Evolutionary conservation across 306 rosid species (phyloP), one percentile per base, ranked within the genome.

Genomic region (Albizia julibrissin): DNA sequence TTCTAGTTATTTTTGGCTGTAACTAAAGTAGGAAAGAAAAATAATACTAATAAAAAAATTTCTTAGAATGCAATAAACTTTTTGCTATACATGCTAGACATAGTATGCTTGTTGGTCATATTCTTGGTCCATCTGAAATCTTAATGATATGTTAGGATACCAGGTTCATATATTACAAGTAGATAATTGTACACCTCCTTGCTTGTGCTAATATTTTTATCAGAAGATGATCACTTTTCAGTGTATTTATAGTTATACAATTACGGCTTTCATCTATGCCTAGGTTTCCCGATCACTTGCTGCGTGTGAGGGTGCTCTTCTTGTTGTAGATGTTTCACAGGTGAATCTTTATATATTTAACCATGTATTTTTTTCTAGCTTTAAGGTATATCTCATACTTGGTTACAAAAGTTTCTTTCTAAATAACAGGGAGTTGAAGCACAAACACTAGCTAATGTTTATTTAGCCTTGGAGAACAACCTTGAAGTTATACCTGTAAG

Each of bases 301-400:
- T 76, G 98, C 98, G 5, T 95, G 98, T 78, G 98, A 95, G 85
- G 98, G 98, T 47, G 98, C 98, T 43, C 95, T 93, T 69, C 92
- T 95, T 34, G 98, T 95, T 16, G 98, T 95, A 43, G 98, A 95
- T 84, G 98, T 98, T 79, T 95, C 98, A 54, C 98, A 95, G 97
- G 97, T 91, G 80, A 84, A 61, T 77, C 79, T 80, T 69, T 72
- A 15, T 52, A 39, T 29, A 65, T 66, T 66, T 65, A 47, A 9
- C 58, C 62, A n/a, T 78, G 19, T 83, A 27, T 79, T 40, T 81
- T 26, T 76, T 73, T 71, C 64, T 68, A 43, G 74, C 44, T 82
- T 74, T 69, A 33, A 50, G 42, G 59, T 65, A 76, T 76, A 15
- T 42, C 58, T 37, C 74, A 43, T 29, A 39, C 76, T 29, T 69